Conservation (phyloP, 2,329 filamentous ascomycete genomes). For the Capronia americana region DNA sequence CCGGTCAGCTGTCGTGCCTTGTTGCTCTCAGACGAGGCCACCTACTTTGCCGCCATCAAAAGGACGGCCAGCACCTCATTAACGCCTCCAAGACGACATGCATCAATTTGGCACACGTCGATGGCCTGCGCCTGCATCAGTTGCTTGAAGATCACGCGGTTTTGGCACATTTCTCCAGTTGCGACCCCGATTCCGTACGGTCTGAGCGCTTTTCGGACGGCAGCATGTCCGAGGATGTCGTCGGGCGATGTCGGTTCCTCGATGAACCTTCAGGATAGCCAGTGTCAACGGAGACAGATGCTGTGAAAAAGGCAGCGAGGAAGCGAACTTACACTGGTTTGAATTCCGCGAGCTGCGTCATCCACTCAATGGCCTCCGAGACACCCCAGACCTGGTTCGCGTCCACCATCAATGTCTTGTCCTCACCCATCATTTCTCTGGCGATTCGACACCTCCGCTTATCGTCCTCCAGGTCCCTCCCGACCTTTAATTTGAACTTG, state of each 20-base stretch:
- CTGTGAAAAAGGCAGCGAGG: background rate
- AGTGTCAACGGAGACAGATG: background rate
- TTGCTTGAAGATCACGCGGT: slow-evolving; percentile 40
- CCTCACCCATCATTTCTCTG: slow-evolving; percentile 45
- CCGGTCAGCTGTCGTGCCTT: background rate
- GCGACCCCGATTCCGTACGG: slow-evolving; percentile 42
- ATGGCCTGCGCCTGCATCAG: slow-evolving; percentile 36
- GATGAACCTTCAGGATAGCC: slow-evolving; percentile 58
- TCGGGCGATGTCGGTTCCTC: slow-evolving; percentile 35
- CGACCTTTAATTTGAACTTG: slow-evolving; percentile 60
- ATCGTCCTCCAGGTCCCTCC: slow-evolving; percentile 33
- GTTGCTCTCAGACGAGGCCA: too few relatives aligned
- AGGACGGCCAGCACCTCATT: slow-evolving; percentile 77
- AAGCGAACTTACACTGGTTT: slow-evolving; percentile 21
- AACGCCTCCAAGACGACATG: slow-evolving; percentile 34
- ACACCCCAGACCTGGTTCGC: slow-evolving; percentile 40
- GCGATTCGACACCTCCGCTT: slow-evolving; percentile 27
- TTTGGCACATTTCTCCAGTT: slow-evolving; percentile 39
- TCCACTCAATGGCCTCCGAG: slow-evolving; percentile 38
- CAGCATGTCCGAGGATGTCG: slow-evolving; percentile 38
- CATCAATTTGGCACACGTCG: slow-evolving; percentile 35
- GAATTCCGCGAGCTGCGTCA: slow-evolving; percentile 37
- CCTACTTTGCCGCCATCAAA: slow-evolving; percentile 66
- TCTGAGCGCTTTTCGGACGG: slow-evolving; percentile 45
- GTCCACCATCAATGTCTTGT: slow-evolving; percentile 58